These are phyloP conservation scores for Phialocephala sp. DNA, from an alignment of 2,329 filamentous ascomycete genomes.

Conservation along the genomic window DNA sequence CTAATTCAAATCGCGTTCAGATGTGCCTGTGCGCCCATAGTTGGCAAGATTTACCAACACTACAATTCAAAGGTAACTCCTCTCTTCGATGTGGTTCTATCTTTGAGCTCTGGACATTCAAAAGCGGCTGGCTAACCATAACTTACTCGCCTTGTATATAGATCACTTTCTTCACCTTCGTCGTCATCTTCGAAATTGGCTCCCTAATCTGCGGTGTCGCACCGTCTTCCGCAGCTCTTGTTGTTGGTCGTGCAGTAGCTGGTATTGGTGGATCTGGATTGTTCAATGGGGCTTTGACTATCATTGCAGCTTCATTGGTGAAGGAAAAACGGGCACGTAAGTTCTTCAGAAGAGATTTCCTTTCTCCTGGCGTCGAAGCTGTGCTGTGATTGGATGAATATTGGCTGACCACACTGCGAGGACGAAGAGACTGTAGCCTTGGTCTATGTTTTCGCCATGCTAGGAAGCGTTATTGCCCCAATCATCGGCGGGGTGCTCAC, in stretches of 20 bases:
- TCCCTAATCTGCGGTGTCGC: conserved; percentile 58
- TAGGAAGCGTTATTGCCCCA: conserved; percentile 31
- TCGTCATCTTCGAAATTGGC: conserved; percentile 60
- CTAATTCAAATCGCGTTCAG: background rate
- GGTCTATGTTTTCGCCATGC: conserved; percentile 14
- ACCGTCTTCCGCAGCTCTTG: conserved; percentile 55
- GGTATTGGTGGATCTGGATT: conserved; percentile 57
- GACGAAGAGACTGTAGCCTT: background rate
- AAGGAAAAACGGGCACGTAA: conserved; percentile 21
- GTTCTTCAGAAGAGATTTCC: too few species aligned
- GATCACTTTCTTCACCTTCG: conserved; percentile 28
- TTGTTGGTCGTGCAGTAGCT: conserved; percentile 58
- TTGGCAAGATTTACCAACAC: conserved; percentile 17
- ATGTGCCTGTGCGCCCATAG: conserved; percentile 3
- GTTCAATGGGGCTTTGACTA: conserved; percentile 56
- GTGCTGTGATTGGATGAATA: background rate
- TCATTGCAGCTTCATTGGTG: conserved; percentile 48
- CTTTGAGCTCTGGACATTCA: too few species aligned
- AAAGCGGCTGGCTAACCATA: too few species aligned
- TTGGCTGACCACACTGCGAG: background rate
- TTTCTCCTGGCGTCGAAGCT: background rate
- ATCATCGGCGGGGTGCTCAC: conserved; percentile 42
- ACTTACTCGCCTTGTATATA: background rate
- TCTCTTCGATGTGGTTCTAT: too few species aligned
- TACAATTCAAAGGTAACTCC: conserved; percentile 17